Evolutionary conservation across 2,329 filamentous ascomycete species (phyloP), one percentile per base, ranked within the genome.

Genomic region (Sphaerulina vaccinii): DNA sequence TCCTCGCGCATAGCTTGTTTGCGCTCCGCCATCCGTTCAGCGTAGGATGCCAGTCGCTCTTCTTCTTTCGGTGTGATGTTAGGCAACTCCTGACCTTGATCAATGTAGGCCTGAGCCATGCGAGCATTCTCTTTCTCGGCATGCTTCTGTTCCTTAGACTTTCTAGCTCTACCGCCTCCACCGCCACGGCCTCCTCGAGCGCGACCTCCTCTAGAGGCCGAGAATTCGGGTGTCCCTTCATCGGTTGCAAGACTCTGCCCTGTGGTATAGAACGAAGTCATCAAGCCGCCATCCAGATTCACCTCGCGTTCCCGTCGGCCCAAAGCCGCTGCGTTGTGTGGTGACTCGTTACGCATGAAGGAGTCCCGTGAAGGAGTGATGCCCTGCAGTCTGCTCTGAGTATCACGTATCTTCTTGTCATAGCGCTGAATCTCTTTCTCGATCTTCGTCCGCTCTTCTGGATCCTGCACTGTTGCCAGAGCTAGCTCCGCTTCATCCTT

Each of bases 351-450:
- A 62, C 87, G 64, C 76, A 91, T 65, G 45, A 38, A 48, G 13
- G 45, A 40, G 79, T 93, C 81, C 82, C 95, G 81, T 45, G 75
- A 78, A 18, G 76, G 76, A 65, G 89, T 88, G 44, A 90, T 90
- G 65, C 90, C 89, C 61, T 93, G 88, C 40, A 96, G 77, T 42
- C 93, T 88, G 55, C 89, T 81, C 72, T 90, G 90, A 15, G 91
- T 96, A 59, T 91, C 88, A 68, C 89, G 87, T 7, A 90, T 91
- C 76, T 96, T 97, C 73, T 95, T 93, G 64, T 90, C 89, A 11
- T 90, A 89, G 51, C 91, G 87, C 64, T 95, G 89, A 18, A 91
- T 91, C 64, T 95, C 91, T 42, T 86, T 85, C 38, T 93, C 76
- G 63, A 90, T 86, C 68, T 87, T 90, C 64, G 85, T 83, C 60